phyloP scores from a whole-genome alignment of 1,139 yeast species.

The Yamadazyma pseudoaaseri region DNA sequence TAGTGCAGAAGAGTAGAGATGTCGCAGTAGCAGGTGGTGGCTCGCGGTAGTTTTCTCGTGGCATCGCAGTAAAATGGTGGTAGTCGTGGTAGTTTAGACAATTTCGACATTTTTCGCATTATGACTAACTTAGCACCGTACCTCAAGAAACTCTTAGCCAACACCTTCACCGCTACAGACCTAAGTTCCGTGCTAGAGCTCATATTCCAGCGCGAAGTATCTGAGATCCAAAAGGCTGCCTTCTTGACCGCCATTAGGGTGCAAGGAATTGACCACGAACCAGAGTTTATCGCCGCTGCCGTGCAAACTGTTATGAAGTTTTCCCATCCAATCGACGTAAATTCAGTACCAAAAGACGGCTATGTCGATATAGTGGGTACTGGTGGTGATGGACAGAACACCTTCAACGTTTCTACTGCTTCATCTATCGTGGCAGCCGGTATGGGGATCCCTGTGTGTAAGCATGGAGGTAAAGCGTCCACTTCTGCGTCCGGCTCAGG shows the following conservation, averaged over 20 bases:
- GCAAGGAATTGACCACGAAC: slow-evolving; percentile 75
- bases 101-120: too few species aligned
- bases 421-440: slow-evolving; percentile 95
- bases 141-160: slow-evolving; percentile 64
- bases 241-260: slow-evolving; percentile 75
- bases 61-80: too few species aligned
- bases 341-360: slow-evolving; percentile 47
- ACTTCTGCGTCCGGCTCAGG: slow-evolving; percentile 94
- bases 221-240: slow-evolving; percentile 73
- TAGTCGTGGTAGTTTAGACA: too few species aligned
- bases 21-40: too few species aligned
- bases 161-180: slow-evolving; percentile 59
- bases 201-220: slow-evolving; percentile 58
- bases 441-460: slow-evolving; percentile 77
- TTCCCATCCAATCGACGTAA: slow-evolving; percentile 49
- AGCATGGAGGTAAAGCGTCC: slow-evolving; percentile 96
- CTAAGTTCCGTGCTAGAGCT: slow-evolving; percentile 57
- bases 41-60: too few species aligned
- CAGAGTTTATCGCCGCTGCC: slow-evolving; percentile 83
- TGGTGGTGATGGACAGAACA: slow-evolving; percentile 97
- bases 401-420: slow-evolving; percentile 94
- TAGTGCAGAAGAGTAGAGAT: neutral
- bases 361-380: slow-evolving; percentile 94
- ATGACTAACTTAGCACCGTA: slow-evolving; percentile 64
- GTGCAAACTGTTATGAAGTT: slow-evolving; percentile 67